Evolutionary conservation across 352 stramenopile genomes (phyloP), one percentile per base, ranked within the genome.

Genomic region (Pythium angustatum): DNA sequence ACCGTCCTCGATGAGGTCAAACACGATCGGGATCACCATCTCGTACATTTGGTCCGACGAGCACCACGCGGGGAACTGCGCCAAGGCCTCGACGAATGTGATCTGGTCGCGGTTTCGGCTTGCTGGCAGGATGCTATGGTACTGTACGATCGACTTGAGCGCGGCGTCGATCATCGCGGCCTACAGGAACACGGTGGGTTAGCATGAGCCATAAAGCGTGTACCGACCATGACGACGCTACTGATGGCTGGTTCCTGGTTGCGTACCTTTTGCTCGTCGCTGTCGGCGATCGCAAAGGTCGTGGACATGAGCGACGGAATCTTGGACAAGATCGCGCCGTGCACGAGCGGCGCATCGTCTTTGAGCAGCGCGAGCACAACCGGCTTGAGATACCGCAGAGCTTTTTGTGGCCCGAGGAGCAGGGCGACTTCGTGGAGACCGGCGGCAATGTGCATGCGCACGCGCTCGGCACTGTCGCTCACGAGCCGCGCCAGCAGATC

Each of bases 1-100:
- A 1, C 85, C 81, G 56, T 91, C 81, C 68, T 92, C 85, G 44
- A 92, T 83, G 5, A 91, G 69, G 36, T 90, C 85, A 55, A 92
- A 92, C 24, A 94, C 55, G 21, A 94, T 85, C 5, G 85, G 85
- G 26, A 88, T 83, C 36, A 91, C 70, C 67, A 83, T 83, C 41
- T 91, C 83, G 61, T 88, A 84, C 66, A 90, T 83, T 47, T 91
- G 83, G 12, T 73, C 55, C 8, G 78, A 78, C 14, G 83, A 79
- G 26, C 75, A 78, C 75, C 80, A 90, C 7, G 75, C 62, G 14
- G 79, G 79, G 41, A 93, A 87, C 22, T 77, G 71, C 21, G 81
- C 59, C 15, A 94, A 57, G 7, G 72, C 83, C 57, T 90, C 76
- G 36, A 94, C 70, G 62, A 92, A 86, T 24, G 69, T 59, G 21